Base-by-base conservation (phyloP, 805 yeast species). In the Ogataea nitratoaversa region DNA sequence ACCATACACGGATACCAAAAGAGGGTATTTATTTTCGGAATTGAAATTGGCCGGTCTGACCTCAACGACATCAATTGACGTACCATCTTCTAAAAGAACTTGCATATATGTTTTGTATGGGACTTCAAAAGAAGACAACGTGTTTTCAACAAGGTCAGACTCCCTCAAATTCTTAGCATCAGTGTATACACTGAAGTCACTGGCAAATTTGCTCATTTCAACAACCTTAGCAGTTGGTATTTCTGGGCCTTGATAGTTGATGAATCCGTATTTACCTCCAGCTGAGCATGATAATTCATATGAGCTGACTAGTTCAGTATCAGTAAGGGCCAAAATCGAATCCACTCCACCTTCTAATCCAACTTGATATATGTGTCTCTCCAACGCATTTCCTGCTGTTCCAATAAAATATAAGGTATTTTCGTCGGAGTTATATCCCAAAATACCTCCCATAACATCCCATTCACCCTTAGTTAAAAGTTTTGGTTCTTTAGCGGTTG, bases 1-100 rank as follows among this genome's bases (percentile, higher is more conserved):
- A 3, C 89, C 93, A 55, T 85, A 85, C 0, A 76, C 80, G 42
- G 75, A 72, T 2, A 84, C 87, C 32, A 85, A 58, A 11, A 85
- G 46, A 0, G 93, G 90, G 51, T 83, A 77, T 45, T 72, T 70
- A 30, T 59, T 60, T 8, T 35, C 37, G 1, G 54, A 42, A 45
- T 78, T 64, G 49, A 82, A 76, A 34, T 67, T 65, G 0, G 71
- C 70, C 0, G 95, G 95, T 32, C 72, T 65, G 8, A 79, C 76
- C 52, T 84, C 90, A 30, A 80, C 60, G 40, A 78, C 69, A 52
- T 80, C 75, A 6, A 80, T 54, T 7, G 49, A 51, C 2, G 72
- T 54, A 8, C 67, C 70, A 39, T 63, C 70, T 1, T 47, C 55
- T 16, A 54, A 32, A 2, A 18, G 65, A 48, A 50, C 59, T 14